Evolutionary conservation across 2,329 filamentous ascomycete genomes (phyloP), one percentile per base, ranked within the genome.

Genomic region (Sclerotiophoma versabilis): DNA sequence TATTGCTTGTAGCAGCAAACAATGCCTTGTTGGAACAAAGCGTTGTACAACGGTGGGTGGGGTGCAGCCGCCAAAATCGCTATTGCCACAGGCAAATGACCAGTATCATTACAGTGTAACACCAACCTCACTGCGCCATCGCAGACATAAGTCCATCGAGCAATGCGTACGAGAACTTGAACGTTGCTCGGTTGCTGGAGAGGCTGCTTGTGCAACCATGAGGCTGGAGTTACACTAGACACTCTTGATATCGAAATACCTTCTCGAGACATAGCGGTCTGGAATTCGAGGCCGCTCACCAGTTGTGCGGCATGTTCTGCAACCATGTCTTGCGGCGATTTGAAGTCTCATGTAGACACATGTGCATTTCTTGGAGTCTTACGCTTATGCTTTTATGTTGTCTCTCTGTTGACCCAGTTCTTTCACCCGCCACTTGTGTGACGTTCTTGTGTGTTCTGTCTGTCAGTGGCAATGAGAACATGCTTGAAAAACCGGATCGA

Each of bases 201-300:
- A 45, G 45, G 45, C 45, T 44, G 51, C 19, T 26, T 29, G 51
- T 54, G 22, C 33, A 2, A 54, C 39, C 8, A 11, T 41, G 51
- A 41, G 45, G 51, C 29, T 54, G 45, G 45, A n/a, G 51, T 54
- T 20, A 22, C 29, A 45, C 51, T 15, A 49, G 45, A 54, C 51
- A 49, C 15, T 19, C 27, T 37, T 41, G 37, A 30, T n/a, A 25
- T 26, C 25, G 14, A 34, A 42, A 44, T 33, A 29, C 22, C 22
- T 33, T 15, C 9, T 30, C 29, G 12, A 52, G 49, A 52, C 49
- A 46, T 27, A 2, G 12, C 5, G 30, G 23, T 38, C 33, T 51
- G 26, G 32, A 38, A 34, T 38, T 33, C 12, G 26, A 26, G 12
- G 33, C 41, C 34, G 20, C 15, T 45, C n/a, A 34, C 49, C 34